Evolutionary conservation across 805 yeast species (phyloP).

Genomic region (Yarrowia sp.): DNA sequence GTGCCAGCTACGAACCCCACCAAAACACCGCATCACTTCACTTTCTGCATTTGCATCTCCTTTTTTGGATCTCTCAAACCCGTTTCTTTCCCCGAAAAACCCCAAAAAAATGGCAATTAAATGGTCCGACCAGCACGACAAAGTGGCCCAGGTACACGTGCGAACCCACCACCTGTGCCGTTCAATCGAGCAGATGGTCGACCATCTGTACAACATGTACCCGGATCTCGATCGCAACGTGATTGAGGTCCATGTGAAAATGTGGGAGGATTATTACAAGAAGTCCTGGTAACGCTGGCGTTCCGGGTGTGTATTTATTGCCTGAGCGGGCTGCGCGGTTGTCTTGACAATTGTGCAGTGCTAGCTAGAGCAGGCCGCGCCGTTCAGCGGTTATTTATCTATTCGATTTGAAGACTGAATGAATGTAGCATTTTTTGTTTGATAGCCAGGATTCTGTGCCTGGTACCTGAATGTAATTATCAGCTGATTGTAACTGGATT

Average conservation of each 20-base stretch:
- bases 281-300: constrained; percentile 17
- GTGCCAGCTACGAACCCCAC: not conserved
- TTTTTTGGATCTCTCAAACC: not conserved
- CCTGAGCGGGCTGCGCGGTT: not conserved
- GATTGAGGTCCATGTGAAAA: constrained; percentile 11
- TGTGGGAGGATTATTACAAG: constrained; percentile 21
- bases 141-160: constrained; percentile 17
- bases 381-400: not conserved
- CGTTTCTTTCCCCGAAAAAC: not conserved
- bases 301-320: not conserved
- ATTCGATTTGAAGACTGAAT: too few relatives aligned
- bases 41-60: not conserved
- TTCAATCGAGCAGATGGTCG: constrained; percentile 18
- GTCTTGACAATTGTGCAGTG: too few relatives aligned
- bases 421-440: too few relatives aligned
- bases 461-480: too few relatives aligned
- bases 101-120: not conserved
- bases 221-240: constrained; percentile 17
- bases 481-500: too few relatives aligned
- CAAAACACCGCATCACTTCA: not conserved
- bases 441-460: too few relatives aligned
- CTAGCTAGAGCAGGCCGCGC: too few relatives aligned
- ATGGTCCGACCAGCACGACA: constrained; percentile 23
- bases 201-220: constrained; percentile 20
- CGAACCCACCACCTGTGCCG: constrained; percentile 20